Percentiles rank a stretch among this genome's conserved stretches.
Evolutionary conservation across 208 protist genomes (phyloP).

Genomic region (Borovskyia barvae): DNA sequence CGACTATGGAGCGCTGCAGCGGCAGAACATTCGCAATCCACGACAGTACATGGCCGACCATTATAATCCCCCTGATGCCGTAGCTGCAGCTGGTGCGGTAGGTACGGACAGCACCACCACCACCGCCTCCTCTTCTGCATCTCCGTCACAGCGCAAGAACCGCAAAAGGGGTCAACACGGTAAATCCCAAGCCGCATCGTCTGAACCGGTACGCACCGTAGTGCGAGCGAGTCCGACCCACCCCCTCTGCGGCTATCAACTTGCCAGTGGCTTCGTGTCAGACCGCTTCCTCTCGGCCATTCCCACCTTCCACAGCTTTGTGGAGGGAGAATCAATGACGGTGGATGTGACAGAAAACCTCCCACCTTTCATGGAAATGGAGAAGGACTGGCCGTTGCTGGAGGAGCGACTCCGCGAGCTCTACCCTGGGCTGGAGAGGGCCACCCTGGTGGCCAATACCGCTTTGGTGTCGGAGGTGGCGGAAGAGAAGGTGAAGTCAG

Average conservation of each 20-base stretch:
- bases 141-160: too few species aligned
- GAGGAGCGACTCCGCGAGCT: slow-evolving; percentile 45
- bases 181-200: too few species aligned
- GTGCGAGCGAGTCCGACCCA: slow-evolving; percentile 39
- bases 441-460: slow-evolving; percentile 32
- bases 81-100: not conserved
- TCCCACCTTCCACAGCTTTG: slow-evolving; percentile 46
- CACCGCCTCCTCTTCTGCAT: slow-evolving; percentile 7
- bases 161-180: not conserved
- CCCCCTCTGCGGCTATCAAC: slow-evolving; percentile 57
- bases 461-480: slow-evolving; percentile 37
- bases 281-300: slow-evolving; percentile 57
- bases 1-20: slow-evolving; percentile 54
- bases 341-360: slow-evolving; percentile 48
- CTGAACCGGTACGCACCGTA: not conserved
- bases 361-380: slow-evolving; percentile 49
- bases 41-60: slow-evolving; percentile 54
- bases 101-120: not conserved
- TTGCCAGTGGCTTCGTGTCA: slow-evolving; percentile 57
- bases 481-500: slow-evolving; percentile 23
- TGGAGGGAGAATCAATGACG: slow-evolving; percentile 41
- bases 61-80: slow-evolving; percentile 50
- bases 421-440: slow-evolving; percentile 46
- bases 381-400: slow-evolving; percentile 43
- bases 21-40: slow-evolving; percentile 48